Evolutionary conservation across 2,329 filamentous ascomycete genomes (phyloP), one percentile per base, ranked within the genome.

Genomic region (Colletotrichum melonis): DNA sequence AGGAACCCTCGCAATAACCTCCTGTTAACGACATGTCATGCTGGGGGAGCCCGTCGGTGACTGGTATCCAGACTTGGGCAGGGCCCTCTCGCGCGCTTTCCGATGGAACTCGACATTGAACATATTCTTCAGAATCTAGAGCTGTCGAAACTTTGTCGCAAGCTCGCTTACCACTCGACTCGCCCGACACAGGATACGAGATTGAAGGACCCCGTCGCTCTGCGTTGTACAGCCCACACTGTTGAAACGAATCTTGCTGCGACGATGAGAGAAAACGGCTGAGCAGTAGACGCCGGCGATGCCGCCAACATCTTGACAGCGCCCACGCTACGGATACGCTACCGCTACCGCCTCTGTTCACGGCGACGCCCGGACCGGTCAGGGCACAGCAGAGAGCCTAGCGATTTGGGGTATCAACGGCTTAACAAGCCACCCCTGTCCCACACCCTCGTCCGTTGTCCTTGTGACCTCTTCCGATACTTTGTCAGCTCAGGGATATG

Each of bases 11-110:
- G 70, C 67, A 73, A 65, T 73, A 64, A 58, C 59, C 54, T 73
- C 70, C 60, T 70, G 66, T 64, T 70, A 73, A 73, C 70, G 66
- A 70, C 62, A 70, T 67, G 70, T 70, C 67, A 69, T 56, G 67
- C 62, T 67, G 60, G 66, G 66, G 66, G 66, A 73, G 56, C 66
- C 67, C 70, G 67, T 70, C 22, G 42, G 42, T 19, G 42, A 49
- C 42, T 12, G 24, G 54, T 63, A 60, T 46, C 59, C 65, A 54
- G 52, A 57, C 63, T 52, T 24, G 32, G 30, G 46, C 63, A 67
- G 59, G 55, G 42, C 60, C 60, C 12, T 28, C 58, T 62, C 42
- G 70, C 70, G 70, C 70, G 70, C 58, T 73, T 70, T 73, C 70
- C 70, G 70, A 63, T 58, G 60, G 35, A 16, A 59, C 46, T 60